A percentile compares a stretch with the other conserved stretches of the same genome.
Evolutionary conservation across 306 rosid genomes (phyloP).

Genomic region (Styphnolobium japonicum): DNA sequence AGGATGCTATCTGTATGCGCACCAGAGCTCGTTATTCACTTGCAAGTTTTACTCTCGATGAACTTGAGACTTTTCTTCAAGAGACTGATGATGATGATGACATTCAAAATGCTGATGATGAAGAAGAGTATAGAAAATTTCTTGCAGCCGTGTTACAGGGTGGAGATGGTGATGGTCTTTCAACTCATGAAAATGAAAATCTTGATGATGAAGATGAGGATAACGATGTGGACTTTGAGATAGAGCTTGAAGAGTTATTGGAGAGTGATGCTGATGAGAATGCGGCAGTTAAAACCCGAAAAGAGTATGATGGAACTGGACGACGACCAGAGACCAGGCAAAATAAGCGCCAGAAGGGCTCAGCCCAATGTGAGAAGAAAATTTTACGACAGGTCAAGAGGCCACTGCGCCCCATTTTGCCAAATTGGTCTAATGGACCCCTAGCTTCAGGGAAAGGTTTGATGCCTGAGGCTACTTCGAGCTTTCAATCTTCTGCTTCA

Average conservation of each 20-base stretch:
- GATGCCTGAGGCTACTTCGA: conserved; percentile 44
- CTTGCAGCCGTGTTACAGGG: conserved; percentile 79
- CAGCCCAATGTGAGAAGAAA: conserved; percentile 50
- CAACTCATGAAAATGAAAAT: conserved; percentile 59
- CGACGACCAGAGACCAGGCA: conserved; percentile 88
- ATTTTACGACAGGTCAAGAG: conserved; percentile 51
- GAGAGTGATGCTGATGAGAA: conserved; percentile 79
- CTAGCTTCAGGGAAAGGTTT: conserved; percentile 44
- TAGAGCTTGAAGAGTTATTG: conserved; percentile 91
- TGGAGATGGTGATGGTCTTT: conserved; percentile 55
- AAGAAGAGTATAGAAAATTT: conserved; percentile 90
- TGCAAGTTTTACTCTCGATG: conserved; percentile 85
- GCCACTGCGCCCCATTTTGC: conserved; percentile 84
- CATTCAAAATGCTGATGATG: conserved; percentile 81
- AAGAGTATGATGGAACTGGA: conserved; percentile 57
- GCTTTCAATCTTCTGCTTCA: conserved; percentile 43
- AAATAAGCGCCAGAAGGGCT: conserved; percentile 54
- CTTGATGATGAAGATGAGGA: conserved; percentile 88
- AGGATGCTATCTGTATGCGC: conserved; percentile 87
- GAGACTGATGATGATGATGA: conserved; percentile 95
- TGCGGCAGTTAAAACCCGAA: conserved; percentile 29
- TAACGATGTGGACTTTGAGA: conserved; percentile 93
- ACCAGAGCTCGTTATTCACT: conserved; percentile 96
- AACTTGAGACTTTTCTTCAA: conserved; percentile 93
- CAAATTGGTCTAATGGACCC: conserved; percentile 54